Evolutionary conservation across 352 stramenopile species (phyloP).

Genomic region (Phytophthora cactorum): DNA sequence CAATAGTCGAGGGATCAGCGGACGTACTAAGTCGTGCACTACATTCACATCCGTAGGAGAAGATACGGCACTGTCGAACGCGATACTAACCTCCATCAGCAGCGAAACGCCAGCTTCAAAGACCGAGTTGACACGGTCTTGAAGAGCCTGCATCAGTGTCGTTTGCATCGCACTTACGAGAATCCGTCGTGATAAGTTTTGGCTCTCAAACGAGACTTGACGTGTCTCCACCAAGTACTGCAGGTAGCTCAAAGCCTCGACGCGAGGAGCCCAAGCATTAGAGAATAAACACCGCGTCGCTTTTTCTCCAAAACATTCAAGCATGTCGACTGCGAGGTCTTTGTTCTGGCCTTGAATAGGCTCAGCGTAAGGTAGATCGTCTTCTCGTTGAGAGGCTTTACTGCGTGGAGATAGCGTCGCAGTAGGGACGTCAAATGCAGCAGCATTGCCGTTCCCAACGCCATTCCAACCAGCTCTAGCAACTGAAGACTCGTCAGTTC

Average conservation of each 20-base stretch:
- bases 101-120: conserved; percentile 76
- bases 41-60: conserved; percentile 30
- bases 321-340: conserved; percentile 46
- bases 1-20: conserved; percentile 73
- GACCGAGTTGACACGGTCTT: conserved; percentile 81
- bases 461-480: conserved; percentile 1
- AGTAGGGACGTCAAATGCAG: conserved; percentile 32
- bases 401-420: conserved; percentile 40
- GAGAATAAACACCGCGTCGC: conserved; percentile 79
- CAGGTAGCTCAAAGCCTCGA: conserved; percentile 80
- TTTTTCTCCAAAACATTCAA: conserved; percentile 75
- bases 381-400: conserved; percentile 69
- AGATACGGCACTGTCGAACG: conserved; percentile 41
- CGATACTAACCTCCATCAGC: conserved; percentile 79
- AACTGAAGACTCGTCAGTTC: conserved; percentile 19
- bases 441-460: not conserved
- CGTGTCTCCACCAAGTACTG: conserved; percentile 72
- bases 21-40: conserved; percentile 65
- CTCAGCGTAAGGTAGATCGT: conserved; percentile 83
- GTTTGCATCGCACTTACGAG: conserved; percentile 57
- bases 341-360: conserved; percentile 71
- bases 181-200: conserved; percentile 1
- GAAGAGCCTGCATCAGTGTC: conserved; percentile 61
- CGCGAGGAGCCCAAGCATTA: conserved; percentile 80
- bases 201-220: conserved; percentile 49